Percentiles rank a stretch among this genome's conserved stretches.
These are phyloP conservation scores for Boletellus sp. DNA, from an alignment of 768 basidiomycete species.

Conservation along the genomic window DNA sequence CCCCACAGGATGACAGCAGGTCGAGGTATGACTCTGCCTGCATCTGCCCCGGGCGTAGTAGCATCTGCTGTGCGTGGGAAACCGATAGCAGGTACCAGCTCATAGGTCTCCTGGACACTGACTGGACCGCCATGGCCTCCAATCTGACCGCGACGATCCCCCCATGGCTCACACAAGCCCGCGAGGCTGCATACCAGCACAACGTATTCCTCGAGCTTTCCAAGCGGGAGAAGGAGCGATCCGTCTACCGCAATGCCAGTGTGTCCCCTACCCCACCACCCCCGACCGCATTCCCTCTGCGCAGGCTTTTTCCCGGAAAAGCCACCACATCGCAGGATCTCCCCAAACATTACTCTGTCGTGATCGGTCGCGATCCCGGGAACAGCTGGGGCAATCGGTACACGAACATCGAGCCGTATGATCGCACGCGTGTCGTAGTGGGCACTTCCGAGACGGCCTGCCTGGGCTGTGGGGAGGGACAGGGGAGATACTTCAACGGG, in stretches of 20 bases:
- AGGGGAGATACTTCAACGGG: slow-evolving; percentile 71
- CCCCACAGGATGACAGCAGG: neutral
- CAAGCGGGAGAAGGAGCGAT: slow-evolving; percentile 37
- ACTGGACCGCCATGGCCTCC: slow-evolving; percentile 10
- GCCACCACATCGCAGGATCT: slow-evolving; percentile 13
- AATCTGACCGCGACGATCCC: slow-evolving; percentile 2
- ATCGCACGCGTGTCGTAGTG: slow-evolving; percentile 71
- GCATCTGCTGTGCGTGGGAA: slow-evolving; percentile 20
- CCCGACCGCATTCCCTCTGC: slow-evolving; percentile 3
- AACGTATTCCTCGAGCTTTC: slow-evolving; percentile 34
- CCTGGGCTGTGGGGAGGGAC: slow-evolving; percentile 20
- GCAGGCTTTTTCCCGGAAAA: slow-evolving; percentile 6
- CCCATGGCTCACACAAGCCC: slow-evolving; percentile 15
- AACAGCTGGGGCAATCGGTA: slow-evolving; percentile 65
- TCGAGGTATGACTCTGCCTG: no score
- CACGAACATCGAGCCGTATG: slow-evolving; percentile 70
- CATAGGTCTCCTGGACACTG: neutral
- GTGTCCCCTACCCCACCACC: slow-evolving; percentile 4
- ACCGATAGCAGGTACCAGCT: neutral
- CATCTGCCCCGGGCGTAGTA: no score
- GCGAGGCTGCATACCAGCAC: slow-evolving; percentile 13
- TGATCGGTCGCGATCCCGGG: slow-evolving; percentile 41
- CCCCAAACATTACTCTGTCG: slow-evolving; percentile 52
- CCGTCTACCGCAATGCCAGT: slow-evolving; percentile 26
- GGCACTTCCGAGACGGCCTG: slow-evolving; percentile 21